Evolutionary conservation across 1,284 basidiomycete genomes (phyloP), one percentile per base, ranked within the genome.

Genomic region (Ustilago lituana): DNA sequence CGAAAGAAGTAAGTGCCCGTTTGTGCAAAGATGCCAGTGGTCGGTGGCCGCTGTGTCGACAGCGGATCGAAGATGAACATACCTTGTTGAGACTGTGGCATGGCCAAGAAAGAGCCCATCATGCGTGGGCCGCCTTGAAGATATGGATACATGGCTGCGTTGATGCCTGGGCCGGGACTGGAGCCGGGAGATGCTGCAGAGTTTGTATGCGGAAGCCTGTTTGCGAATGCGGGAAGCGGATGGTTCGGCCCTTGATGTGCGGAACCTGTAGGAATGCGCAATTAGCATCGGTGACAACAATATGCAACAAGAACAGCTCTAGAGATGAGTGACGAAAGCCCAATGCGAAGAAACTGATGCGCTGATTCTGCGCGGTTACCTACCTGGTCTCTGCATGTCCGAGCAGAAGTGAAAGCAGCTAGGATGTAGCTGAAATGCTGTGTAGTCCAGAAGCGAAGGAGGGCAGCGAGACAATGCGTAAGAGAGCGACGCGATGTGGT

Each of bases 41-140:
- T 10, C 22, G n/a, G n/a, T n/a, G n/a, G 49, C 22, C 4, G 11
- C 12, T 37, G 45, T 4, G 3, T 27, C 24, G n/a, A 17, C 5
- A 29, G 35, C 27, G 43, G n/a, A 33, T 22, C 32, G 11, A 20
- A 17, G 8, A n/a, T 17, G 1, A 23, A 51, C 59, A 6, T 56
- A 60, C 54, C 56, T 51, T 67, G 63, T 54, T 72, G 69, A 9
- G 64, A 67, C 26, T 71, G 68, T n/a, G 68, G 61, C 68, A 71
- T 71, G 33, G 60, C 64, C 24, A 61, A 57, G 39, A 63, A 72
- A 20, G 64, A 67, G 22, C 64, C 63, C 69, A 72, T 67, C 63
- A 72, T 72, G 14, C 69, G 63, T 22, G 69, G 69, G n/a, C 63
- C 69, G 31, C 64, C 69, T 53, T 72, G 69, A 10, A 72, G 58